phyloP scores from a whole-genome alignment of 441 rosid species.

The Syzygium syzygioides region DNA sequence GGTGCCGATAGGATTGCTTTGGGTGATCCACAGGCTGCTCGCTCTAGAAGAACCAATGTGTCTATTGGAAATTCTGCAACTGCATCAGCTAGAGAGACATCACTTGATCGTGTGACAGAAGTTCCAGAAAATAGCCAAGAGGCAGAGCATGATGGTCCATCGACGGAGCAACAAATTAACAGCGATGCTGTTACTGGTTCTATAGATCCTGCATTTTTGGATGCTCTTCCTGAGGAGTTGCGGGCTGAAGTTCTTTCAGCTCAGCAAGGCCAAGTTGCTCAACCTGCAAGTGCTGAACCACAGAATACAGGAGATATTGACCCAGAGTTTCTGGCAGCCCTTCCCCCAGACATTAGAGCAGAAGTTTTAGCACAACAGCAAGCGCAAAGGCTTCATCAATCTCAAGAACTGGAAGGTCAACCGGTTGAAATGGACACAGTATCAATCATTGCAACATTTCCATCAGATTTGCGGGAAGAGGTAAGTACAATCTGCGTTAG shows the following conservation, averaged over 20 bases:
- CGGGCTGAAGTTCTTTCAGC: conserved; percentile 98
- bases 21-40: conserved; percentile 53
- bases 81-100: conserved; percentile 66
- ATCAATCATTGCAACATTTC: conserved; percentile 96
- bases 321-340: conserved; percentile 99
- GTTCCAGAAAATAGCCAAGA: conserved; percentile 91
- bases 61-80: conserved; percentile 52
- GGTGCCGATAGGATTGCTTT: conserved; percentile 53
- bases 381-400: conserved; percentile 88
- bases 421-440: conserved; percentile 99
- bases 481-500: conserved; percentile 20
- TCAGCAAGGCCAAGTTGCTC: conserved; percentile 86
- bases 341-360: conserved; percentile 94
- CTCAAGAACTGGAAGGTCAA: conserved; percentile 99
- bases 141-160: conserved; percentile 75
- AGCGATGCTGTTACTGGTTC: conserved; percentile 68
- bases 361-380: conserved; percentile 98
- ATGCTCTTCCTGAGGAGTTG: conserved; percentile 97
- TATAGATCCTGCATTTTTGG: conserved; percentile 97
- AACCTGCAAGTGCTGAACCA: conserved; percentile 69
- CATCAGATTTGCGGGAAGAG: conserved; percentile 98
- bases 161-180: conserved; percentile 60
- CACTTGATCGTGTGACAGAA: conserved; percentile 91
- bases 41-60: conserved; percentile 65
- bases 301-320: conserved; percentile 87